Evolutionary conservation across 2,329 filamentous ascomycete species (phyloP).

Genomic region (Cladophialophora psammophila): DNA sequence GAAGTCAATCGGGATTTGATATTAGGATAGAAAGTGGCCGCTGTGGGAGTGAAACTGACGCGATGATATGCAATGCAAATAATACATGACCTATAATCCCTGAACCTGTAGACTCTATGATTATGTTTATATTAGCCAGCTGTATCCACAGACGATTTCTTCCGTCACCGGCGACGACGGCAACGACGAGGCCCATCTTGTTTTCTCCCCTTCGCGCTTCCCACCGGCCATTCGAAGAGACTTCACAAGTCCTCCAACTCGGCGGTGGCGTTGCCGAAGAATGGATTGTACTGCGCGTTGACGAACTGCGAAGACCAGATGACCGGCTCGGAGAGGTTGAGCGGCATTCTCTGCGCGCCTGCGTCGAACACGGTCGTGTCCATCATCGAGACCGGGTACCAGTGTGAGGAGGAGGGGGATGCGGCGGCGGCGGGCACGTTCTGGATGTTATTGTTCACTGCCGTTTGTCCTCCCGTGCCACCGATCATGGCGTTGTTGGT

Average conservation of each 20-base stretch:
- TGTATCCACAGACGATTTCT: no score
- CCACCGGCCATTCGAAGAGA: neutral
- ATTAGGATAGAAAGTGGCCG: no score
- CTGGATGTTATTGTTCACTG: neutral
- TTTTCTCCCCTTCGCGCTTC: no score
- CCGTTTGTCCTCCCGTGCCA: no score
- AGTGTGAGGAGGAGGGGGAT: neutral
- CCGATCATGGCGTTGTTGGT: no score
- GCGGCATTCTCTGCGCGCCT: slow-evolving; percentile 13
- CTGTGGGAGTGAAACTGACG: no score
- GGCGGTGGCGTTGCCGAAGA: slow-evolving; percentile 4
- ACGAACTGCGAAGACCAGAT: slow-evolving; percentile 31
- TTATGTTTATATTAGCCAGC: no score
- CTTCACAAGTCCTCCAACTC: slow-evolving; percentile 10
- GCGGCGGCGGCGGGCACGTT: neutral
- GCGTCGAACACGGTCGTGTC: neutral
- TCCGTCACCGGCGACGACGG: neutral
- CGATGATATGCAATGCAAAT: no score
- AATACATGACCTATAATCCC: no score
- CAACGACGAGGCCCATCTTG: neutral
- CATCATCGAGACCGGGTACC: neutral
- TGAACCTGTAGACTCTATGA: no score
- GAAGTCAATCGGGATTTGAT: neutral
- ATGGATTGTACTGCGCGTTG: slow-evolving; percentile 26
- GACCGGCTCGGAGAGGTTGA: slow-evolving; percentile 20